Evolutionary conservation across 169 alveolate species (phyloP).

Genomic region (Plasmodium cynomolgi): DNA sequence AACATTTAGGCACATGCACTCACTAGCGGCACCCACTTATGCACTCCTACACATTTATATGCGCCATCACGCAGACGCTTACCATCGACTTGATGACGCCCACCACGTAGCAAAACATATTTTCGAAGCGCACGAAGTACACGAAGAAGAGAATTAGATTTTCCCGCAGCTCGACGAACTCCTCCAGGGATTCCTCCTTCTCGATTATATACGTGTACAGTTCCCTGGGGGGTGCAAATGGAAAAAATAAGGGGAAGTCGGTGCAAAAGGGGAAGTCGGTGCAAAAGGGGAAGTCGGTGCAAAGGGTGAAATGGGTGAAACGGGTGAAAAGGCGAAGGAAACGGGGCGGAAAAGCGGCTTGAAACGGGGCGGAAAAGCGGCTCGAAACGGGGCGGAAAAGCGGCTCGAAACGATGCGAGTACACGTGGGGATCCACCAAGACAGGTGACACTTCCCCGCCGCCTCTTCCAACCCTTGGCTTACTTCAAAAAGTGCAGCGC

Average conservation of each 20-base stretch:
- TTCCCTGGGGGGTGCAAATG: conserved; percentile 22
- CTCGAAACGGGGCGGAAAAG: not conserved
- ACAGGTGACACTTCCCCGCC: not conserved
- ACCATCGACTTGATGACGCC: conserved; percentile 63
- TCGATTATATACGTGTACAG: conserved; percentile 56
- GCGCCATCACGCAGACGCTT: not conserved
- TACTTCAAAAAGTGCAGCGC: conserved; percentile 62
- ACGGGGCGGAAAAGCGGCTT: not conserved
- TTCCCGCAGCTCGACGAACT: conserved; percentile 54
- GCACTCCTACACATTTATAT: not conserved
- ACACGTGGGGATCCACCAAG: not conserved
- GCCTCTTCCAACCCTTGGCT: not conserved
- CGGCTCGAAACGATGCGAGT: not conserved
- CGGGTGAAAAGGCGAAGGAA: not conserved
- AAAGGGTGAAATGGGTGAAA: too few species aligned
- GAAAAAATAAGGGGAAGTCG: not conserved
- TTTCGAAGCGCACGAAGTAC: conserved; percentile 47
- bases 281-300: not conserved
- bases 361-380: not conserved
- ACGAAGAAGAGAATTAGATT: conserved; percentile 55
- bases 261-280: not conserved
- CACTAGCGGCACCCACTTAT: not conserved
- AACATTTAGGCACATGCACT: not conserved
- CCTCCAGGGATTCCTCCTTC: conserved; percentile 56
- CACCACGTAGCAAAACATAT: conserved; percentile 68